A percentile compares a stretch with the other conserved stretches of the same genome.
These are phyloP conservation scores for Madurella fahalii DNA, from an alignment of 2,329 filamentous ascomycete genomes.

Conservation along the genomic window DNA sequence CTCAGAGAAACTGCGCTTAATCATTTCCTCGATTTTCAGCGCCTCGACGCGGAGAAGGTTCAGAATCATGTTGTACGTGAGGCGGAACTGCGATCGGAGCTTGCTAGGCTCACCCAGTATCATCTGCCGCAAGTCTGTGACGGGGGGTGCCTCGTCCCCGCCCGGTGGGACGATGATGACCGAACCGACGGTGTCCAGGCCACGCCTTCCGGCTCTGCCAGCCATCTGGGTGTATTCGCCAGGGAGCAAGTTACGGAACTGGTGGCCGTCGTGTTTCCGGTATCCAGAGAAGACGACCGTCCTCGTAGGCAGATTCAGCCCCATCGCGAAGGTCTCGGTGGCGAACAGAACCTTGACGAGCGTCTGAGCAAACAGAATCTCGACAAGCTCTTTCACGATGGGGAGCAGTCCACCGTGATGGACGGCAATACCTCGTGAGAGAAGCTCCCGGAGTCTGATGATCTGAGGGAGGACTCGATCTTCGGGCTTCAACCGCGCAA, in stretches of 20 bases:
- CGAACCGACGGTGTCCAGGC: conserved; percentile 85
- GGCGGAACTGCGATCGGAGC: conserved; percentile 87
- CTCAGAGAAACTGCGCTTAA: conserved; percentile 98
- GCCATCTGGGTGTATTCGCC: conserved; percentile 99
- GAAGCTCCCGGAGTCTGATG: conserved; percentile 75
- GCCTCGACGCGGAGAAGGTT: conserved; percentile 94
- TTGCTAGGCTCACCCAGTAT: conserved; percentile 95
- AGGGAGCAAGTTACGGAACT: conserved; percentile 84
- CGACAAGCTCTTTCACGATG: conserved; percentile 96
- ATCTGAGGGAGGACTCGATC: conserved; percentile 91
- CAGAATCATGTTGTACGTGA: conserved; percentile 99
- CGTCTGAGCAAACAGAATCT: conserved; percentile 92
- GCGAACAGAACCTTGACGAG: conserved; percentile 96
- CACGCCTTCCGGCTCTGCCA: conserved; percentile 86
- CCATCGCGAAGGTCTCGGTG: conserved; percentile 98
- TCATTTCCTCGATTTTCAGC: conserved; percentile 99
- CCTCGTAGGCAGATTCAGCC: conserved; percentile 87
- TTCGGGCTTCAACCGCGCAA: conserved; percentile 85
- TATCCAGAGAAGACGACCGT: conserved; percentile 98
- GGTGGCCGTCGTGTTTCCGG: conserved; percentile 90
- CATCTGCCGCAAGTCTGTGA: conserved; percentile 80
- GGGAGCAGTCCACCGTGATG: conserved; percentile 92
- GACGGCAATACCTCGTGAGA: conserved; percentile 86
- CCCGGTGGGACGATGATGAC: conserved; percentile 89
- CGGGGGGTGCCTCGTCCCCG: conserved; percentile 82